phyloP scores from a whole-genome alignment of 2,329 filamentous ascomycete genomes.

The Drechmeria coniospora region DNA sequence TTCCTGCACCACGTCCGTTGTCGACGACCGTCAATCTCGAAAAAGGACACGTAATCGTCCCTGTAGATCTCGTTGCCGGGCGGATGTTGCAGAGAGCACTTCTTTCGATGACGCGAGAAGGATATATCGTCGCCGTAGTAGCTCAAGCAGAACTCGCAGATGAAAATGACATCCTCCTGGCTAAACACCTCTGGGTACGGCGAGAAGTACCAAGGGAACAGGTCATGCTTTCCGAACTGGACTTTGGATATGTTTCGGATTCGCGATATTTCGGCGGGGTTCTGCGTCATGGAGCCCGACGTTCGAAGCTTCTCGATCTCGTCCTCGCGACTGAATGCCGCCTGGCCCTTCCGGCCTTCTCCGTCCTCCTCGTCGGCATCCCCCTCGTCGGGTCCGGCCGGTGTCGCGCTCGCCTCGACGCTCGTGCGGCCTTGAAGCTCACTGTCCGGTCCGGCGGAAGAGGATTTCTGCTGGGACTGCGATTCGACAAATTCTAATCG shows the following conservation, averaged over 20 bases:
- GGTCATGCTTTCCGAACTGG: slow-evolving; percentile 81
- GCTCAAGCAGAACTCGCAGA: slow-evolving; percentile 91
- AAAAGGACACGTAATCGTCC: slow-evolving; percentile 86
- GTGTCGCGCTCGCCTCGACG: slow-evolving; percentile 27
- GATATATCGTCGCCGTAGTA: slow-evolving; percentile 77
- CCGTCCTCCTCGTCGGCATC: slow-evolving; percentile 37
- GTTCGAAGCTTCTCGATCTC: slow-evolving; percentile 95
- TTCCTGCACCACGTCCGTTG: slow-evolving; percentile 96
- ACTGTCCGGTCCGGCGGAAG: slow-evolving; percentile 24
- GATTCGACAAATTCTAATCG: slow-evolving; percentile 30
- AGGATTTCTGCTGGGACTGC: slow-evolving; percentile 28
- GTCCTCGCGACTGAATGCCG: slow-evolving; percentile 61
- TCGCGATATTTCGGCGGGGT: slow-evolving; percentile 88
- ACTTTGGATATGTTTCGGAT: slow-evolving; percentile 90
- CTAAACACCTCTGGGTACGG: slow-evolving; percentile 85
- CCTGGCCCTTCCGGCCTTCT: slow-evolving; percentile 30
- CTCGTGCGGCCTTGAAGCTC: slow-evolving; percentile 29
- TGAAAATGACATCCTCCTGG: slow-evolving; percentile 79
- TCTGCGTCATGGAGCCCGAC: slow-evolving; percentile 96
- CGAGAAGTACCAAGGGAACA: slow-evolving; percentile 98
- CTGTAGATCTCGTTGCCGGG: slow-evolving; percentile 98
- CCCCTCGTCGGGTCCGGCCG: slow-evolving; percentile 32
- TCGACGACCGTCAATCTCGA: slow-evolving; percentile 88
- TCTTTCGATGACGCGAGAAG: slow-evolving; percentile 72
- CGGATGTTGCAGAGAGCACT: slow-evolving; percentile 83